Percentiles rank a stretch among this genome's conserved stretches.
These are phyloP conservation scores for Halophytophthora batemanensis DNA, from an alignment of 352 stramenopile species.

Conservation along the genomic window DNA sequence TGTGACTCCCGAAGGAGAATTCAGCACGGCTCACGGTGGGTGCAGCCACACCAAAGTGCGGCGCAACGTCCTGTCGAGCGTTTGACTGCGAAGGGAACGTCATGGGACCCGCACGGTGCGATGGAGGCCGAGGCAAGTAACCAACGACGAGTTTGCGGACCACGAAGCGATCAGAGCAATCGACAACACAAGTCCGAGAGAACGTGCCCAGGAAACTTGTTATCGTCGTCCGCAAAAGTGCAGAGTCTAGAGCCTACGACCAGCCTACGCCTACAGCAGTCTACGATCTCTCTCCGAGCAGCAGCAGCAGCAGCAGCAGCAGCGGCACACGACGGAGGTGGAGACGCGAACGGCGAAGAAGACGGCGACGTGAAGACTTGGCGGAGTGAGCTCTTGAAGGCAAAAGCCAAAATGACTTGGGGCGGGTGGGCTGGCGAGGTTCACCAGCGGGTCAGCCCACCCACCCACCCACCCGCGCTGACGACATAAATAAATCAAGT, in stretches of 20 bases:
- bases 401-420: constrained; percentile 25
- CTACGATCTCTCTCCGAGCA: constrained; percentile 8
- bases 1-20: not conserved
- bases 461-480: not conserved
- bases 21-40: no score
- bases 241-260: not conserved
- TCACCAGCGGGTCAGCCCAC: no score
- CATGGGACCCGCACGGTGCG: no score
- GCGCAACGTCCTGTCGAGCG: no score
- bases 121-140: no score
- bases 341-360: not conserved
- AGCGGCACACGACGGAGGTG: constrained; percentile 2
- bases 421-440: no score
- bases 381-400: constrained; percentile 8
- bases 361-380: not conserved
- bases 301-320: constrained; percentile 3
- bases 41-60: no score
- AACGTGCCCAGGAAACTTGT: not conserved
- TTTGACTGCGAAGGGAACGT: not conserved
- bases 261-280: constrained; percentile 2
- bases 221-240: constrained; percentile 3
- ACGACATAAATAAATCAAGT: constrained; percentile 11
- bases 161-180: no score
- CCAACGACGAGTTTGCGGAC: no score
- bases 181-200: constrained; percentile 3